Conservation (phyloP, 2,329 filamentous ascomycete genomes). For the Dissoconium aciculare region DNA sequence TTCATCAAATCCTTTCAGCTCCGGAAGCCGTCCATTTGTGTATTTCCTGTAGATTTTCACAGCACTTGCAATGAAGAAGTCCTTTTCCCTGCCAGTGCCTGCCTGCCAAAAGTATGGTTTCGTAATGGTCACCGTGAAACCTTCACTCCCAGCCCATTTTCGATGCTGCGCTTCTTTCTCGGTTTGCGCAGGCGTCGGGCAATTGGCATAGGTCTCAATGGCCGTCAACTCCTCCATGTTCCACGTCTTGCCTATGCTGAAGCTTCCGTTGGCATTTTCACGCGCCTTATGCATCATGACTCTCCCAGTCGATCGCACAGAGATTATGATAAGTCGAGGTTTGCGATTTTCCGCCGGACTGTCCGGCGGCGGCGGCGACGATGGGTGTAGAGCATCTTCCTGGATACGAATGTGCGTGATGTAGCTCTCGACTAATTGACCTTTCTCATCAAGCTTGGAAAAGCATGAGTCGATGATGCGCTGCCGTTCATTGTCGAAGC, state of each 20-base stretch:
- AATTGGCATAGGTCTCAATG: conserved; percentile 63
- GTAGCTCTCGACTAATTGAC: conserved; percentile 78
- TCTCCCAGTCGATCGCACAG: conserved; percentile 78
- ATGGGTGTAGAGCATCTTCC: conserved; percentile 73
- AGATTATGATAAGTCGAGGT: conserved; percentile 77
- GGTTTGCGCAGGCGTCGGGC: conserved; percentile 31
- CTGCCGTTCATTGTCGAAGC: conserved; percentile 91
- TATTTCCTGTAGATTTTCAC: conserved; percentile 97
- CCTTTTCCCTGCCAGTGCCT: conserved; percentile 86
- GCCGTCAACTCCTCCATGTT: conserved; percentile 75
- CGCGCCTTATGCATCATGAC: conserved; percentile 95
- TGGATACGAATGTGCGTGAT: conserved; percentile 91
- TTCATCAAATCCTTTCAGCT: conserved; percentile 67
- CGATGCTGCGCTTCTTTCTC: conserved; percentile 47
- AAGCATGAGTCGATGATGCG: conserved; percentile 94
- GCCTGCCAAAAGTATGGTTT: conserved; percentile 98
- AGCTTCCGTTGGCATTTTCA: conserved; percentile 84
- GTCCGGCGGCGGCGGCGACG: conserved; percentile 67
- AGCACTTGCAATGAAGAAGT: conserved; percentile 92
- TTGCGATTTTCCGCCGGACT: conserved; percentile 66
- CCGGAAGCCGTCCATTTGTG: conserved; percentile 68
- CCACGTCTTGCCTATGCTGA: conserved; percentile 98
- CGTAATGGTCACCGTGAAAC: conserved; percentile 74
- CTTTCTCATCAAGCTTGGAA: conserved; percentile 73
- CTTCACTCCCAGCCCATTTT: conserved; percentile 66